Base-by-base conservation (phyloP, 768 basidiomycete species). In the Suillus lakei region DNA sequence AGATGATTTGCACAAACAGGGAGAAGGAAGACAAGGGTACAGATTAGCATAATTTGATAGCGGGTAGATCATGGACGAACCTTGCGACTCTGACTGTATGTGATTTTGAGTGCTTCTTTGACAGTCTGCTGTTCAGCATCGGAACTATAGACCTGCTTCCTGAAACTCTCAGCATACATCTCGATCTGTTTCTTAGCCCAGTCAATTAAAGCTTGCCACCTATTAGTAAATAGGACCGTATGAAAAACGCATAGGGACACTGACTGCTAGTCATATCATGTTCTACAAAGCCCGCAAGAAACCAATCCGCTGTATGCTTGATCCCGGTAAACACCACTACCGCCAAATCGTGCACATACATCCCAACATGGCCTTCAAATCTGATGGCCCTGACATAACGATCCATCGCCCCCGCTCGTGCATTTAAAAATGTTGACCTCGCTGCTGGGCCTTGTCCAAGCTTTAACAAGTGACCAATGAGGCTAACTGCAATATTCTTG, bases 301-400 rank as follows among this genome's bases (percentile, higher is more conserved):
- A 99, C 98, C 98, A 99, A 78, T 99, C 97, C 16, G 94, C 94
- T 1, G 96, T 98, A 73, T 99, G 95, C 75, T 98, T 96, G 75
- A 99, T 92, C 1, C 93, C 90, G 0, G 96, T 98, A 71, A 99
- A 99, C 64, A 91, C 88, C 0, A 99, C 93, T 48, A 96, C 83
- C 3, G 95, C 88, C 39, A 99, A 82, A 72, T 98, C 94, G 39
- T 88, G 90, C 56, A 99, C 85, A 71, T 97, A 99, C 58, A 90
- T 84, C 3, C 85, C 86, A 39, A 96, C 88, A 71, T 96, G 88
- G 3, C 97, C 96, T 69, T 97, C 95, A 68, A 96, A 96, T 56
- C 86, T 84, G 71, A 99, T 98, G 70, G 88, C 91, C 55, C 96
- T 84, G n/a, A 95, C 86, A 55, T 94, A 86, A 44, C 85, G 84